A percentile compares a stretch with the other conserved stretches of the same genome.
phyloP scores from a whole-genome alignment of 202 grass and related monocot genomes.

The Cymbopogon flexuosus region DNA sequence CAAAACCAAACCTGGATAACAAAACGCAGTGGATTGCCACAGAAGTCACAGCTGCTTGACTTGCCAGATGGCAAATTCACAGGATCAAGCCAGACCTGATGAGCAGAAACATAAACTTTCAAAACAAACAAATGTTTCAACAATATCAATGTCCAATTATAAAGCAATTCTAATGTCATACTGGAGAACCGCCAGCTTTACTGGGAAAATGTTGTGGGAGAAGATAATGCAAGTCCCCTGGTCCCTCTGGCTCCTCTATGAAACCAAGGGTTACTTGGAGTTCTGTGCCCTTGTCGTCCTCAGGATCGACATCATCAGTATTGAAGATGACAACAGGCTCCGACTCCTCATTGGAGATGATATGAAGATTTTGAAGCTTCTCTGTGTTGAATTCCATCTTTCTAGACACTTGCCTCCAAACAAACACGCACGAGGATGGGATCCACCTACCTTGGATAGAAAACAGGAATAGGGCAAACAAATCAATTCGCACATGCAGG shows the following conservation, averaged over 20 bases:
- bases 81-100: slow-evolving; percentile 66
- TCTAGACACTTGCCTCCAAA: background rate
- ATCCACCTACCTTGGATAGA: background rate
- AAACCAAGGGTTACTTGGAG: background rate
- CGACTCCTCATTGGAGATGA: background rate
- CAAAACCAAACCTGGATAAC: slow-evolving; percentile 53
- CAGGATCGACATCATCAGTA: background rate
- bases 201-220: background rate
- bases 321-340: background rate
- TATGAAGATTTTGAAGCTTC: background rate
- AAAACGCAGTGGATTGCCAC: slow-evolving; percentile 60
- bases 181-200: background rate
- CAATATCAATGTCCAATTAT: background rate
- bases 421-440: background rate
- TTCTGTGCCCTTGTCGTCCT: background rate
- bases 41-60: slow-evolving; percentile 53
- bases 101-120: background rate
- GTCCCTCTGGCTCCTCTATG: background rate
- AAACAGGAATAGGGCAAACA: background rate
- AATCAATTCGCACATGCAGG: background rate
- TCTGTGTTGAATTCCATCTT: background rate
- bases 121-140: background rate
- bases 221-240: background rate
- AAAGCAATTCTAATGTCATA: background rate
- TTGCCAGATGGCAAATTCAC: slow-evolving; percentile 52